Evolutionary conservation across 2,329 filamentous ascomycete genomes (phyloP).

Genomic region (Cladosporium sp.): DNA sequence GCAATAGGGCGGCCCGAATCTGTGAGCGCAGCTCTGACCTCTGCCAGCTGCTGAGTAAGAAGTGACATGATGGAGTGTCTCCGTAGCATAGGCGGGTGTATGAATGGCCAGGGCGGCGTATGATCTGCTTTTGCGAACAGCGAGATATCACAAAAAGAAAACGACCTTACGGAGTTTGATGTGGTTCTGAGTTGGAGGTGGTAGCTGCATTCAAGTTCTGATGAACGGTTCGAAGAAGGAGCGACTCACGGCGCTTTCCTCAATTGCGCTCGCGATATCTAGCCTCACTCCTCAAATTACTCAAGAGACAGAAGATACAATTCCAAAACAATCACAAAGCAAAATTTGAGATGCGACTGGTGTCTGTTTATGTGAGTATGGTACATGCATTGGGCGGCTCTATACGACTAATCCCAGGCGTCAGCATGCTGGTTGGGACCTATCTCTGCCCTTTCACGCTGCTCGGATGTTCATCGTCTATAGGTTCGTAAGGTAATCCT

Average conservation of each 20-base stretch:
- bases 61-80: neutral
- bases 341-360: neutral
- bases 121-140: neutral
- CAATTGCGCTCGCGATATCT: neutral
- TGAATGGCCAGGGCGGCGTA: neutral
- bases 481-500: slow-evolving; percentile 98
- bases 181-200: neutral
- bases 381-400: slow-evolving; percentile 12
- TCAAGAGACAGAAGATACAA: neutral
- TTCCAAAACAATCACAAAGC: neutral
- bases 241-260: neutral
- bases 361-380: slow-evolving; percentile 16
- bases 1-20: neutral
- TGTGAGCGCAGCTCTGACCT: neutral
- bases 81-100: neutral
- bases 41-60: neutral
- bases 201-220: neutral
- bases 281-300: neutral
- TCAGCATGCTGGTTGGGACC: neutral
- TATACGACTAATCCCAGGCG: slow-evolving; percentile 1
- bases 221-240: neutral
- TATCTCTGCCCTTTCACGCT: neutral
- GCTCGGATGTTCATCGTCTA: slow-evolving; percentile 12
- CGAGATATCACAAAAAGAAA: neutral
- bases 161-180: neutral